Base-by-base conservation (phyloP, 106 monocot genomes). In the Phalaenopsis equestris region DNA sequence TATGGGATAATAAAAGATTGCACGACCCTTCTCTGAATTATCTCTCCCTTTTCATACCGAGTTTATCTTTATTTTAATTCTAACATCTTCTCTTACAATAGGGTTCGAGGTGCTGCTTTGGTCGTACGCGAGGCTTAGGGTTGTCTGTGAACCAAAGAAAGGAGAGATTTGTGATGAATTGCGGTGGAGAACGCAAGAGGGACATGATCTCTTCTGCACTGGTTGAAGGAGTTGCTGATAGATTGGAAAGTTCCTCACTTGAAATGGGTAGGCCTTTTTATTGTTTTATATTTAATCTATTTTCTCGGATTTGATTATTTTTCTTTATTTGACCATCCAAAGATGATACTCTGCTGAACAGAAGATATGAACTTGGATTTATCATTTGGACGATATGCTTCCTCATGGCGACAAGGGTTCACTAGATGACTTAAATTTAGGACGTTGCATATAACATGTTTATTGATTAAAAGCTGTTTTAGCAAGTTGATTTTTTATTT, bases 161-260 rank as follows among this genome's bases (percentile, higher is more conserved):
- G 55, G 56, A 72, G 75, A 76, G 38, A 49, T 82, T 80, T 55
- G 76, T 48, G 23, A 5, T 76, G 80, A 77, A 43, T 57, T 64
- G 80, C 80, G 23, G 70, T 11, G 79, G 42, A 24, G 82, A 58
- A 3, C 58, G 47, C 75, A 75, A 67, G 55, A 86, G 52, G 77
- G 80, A 80, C 41, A 18, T 73, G 12, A 80, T 80, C 46, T 56
- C 77, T 39, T 82, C 82, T 58, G 85, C 81, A 3, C 3, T 82
- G 80, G 61, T 42, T 48, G 82, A 83, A 19, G 82, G 78, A 18
- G 12, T 82, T 23, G 79, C 82, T 45, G 82, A 79, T 79, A 78
- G 79, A 43, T 76, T 82, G 84, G 84, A 82, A 55, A 79, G 72
- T 43, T 73, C 68, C 8, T 4, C 79, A 24, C 24, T 38, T 12